These are phyloP conservation scores for Chrysoporthe austroafricana DNA, from an alignment of 2,329 filamentous ascomycete species.

Conservation along the genomic window DNA sequence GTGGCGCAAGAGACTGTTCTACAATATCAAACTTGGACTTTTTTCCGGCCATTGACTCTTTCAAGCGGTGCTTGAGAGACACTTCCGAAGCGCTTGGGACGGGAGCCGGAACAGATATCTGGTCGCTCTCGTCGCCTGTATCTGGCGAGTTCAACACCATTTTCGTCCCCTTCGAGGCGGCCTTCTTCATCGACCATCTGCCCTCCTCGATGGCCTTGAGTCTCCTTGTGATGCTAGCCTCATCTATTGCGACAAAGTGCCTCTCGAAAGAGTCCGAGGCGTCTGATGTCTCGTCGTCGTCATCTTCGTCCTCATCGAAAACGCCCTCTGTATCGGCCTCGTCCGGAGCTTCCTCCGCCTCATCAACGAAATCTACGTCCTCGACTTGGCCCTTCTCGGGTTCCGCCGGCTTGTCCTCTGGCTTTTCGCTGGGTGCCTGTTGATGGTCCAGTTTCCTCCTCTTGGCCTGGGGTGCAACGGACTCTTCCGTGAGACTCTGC, in stretches of 20 bases:
- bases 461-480: slow-evolving; percentile 52
- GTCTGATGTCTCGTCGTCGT: slow-evolving; percentile 50
- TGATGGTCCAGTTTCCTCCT: slow-evolving; percentile 58
- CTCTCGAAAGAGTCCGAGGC: slow-evolving; percentile 73
- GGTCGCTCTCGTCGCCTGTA: slow-evolving; percentile 38
- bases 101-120: slow-evolving; percentile 40
- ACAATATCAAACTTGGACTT: slow-evolving; percentile 61
- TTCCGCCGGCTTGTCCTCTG: slow-evolving; percentile 28
- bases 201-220: slow-evolving; percentile 54
- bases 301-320: slow-evolving; percentile 44
- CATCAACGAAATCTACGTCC: slow-evolving; percentile 49
- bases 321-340: slow-evolving; percentile 38
- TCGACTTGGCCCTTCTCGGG: slow-evolving; percentile 39
- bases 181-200: slow-evolving; percentile 56
- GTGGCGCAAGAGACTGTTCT: slow-evolving; percentile 68
- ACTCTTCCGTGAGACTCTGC: slow-evolving; percentile 56
- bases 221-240: slow-evolving; percentile 59
- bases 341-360: slow-evolving; percentile 46
- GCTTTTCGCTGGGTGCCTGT: slow-evolving; percentile 31
- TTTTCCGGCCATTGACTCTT: slow-evolving; percentile 56
- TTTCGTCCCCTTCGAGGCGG: slow-evolving; percentile 51
- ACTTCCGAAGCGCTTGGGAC: slow-evolving; percentile 50
- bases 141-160: slow-evolving; percentile 52
- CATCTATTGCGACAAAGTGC: slow-evolving; percentile 75
- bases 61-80: slow-evolving; percentile 73